Conservation (phyloP, 164 flowering plant genomes). For the Taxillus chinensis region DNA sequence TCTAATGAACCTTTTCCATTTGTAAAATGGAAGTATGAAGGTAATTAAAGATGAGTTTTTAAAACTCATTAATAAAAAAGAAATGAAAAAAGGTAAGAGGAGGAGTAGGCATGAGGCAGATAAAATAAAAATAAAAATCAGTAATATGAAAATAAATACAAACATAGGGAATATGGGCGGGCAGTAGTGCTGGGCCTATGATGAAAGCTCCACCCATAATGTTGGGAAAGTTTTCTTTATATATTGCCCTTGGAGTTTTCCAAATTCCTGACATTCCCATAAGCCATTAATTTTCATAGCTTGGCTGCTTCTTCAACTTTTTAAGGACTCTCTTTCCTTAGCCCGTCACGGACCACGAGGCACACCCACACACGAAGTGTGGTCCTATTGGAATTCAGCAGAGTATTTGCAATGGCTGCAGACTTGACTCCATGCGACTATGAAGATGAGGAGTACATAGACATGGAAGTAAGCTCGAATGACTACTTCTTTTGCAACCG, state of each 20-base stretch:
- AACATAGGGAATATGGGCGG: neutral
- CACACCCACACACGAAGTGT: too few species aligned
- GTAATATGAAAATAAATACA: conserved; percentile 1
- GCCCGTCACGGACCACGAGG: too few species aligned
- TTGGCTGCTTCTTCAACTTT: conserved; percentile 23
- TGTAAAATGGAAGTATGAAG: too few species aligned
- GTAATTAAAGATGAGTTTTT: too few species aligned
- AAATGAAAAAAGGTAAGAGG: neutral
- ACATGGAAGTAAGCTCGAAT: conserved; percentile 61
- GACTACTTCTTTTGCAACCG: conserved; percentile 18
- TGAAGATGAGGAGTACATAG: conserved; percentile 72
- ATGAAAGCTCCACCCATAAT: conserved; percentile 11
- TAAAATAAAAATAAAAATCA: conserved; percentile 4
- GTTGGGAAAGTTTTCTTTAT: conserved; percentile 22
- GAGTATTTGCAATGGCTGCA: conserved; percentile 18
- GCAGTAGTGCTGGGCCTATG: conserved; percentile 11
- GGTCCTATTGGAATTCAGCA: neutral
- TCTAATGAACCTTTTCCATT: too few species aligned
- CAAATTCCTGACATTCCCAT: conserved; percentile 19
- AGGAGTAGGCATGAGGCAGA: conserved; percentile 8
- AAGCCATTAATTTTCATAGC: conserved; percentile 6
- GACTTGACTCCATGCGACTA: conserved; percentile 19
- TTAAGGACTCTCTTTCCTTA: conserved; percentile 23
- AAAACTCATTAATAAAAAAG: too few species aligned
- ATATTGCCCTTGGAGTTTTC: conserved; percentile 18